Conservation (phyloP, 2,329 filamentous ascomycete species). For the Chrysoporthe cubensis region DNA sequence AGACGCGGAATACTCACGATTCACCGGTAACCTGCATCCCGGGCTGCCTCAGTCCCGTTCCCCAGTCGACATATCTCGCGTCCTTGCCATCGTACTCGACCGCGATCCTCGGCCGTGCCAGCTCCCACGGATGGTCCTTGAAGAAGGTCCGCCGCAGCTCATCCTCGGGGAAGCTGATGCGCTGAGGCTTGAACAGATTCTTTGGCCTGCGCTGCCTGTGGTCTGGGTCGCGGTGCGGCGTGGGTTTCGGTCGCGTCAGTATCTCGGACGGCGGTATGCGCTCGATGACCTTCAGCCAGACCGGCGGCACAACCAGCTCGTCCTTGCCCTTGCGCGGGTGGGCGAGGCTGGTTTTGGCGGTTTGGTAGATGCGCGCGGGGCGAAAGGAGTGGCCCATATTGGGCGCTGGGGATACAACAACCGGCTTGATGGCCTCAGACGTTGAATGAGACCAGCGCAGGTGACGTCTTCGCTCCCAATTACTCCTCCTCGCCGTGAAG, state of each 20-base stretch:
- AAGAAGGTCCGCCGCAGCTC: slow-evolving; percentile 80
- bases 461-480: slow-evolving; percentile 7
- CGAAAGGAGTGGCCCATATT: slow-evolving; percentile 41
- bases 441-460: background rate
- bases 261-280: slow-evolving; percentile 62
- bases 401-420: slow-evolving; percentile 22
- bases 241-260: slow-evolving; percentile 56
- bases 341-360: slow-evolving; percentile 40
- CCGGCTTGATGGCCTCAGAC: background rate
- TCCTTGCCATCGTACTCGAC: slow-evolving; percentile 88
- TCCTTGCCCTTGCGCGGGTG: slow-evolving; percentile 36
- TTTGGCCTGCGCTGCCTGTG: slow-evolving; percentile 66
- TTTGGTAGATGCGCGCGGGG: slow-evolving; percentile 50
- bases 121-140: slow-evolving; percentile 94
- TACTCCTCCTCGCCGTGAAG: background rate
- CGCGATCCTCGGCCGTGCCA: slow-evolving; percentile 84
- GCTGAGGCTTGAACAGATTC: slow-evolving; percentile 78
- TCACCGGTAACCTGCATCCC: slow-evolving; percentile 82
- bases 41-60: slow-evolving; percentile 70
- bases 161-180: slow-evolving; percentile 83
- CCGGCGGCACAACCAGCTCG: slow-evolving; percentile 40
- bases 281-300: slow-evolving; percentile 58
- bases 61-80: slow-evolving; percentile 77
- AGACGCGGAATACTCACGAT: slow-evolving; percentile 57
- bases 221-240: slow-evolving; percentile 47